Evolutionary conservation across 257 asterid genomes (phyloP).

Genomic region (Solanum medicagineum): DNA sequence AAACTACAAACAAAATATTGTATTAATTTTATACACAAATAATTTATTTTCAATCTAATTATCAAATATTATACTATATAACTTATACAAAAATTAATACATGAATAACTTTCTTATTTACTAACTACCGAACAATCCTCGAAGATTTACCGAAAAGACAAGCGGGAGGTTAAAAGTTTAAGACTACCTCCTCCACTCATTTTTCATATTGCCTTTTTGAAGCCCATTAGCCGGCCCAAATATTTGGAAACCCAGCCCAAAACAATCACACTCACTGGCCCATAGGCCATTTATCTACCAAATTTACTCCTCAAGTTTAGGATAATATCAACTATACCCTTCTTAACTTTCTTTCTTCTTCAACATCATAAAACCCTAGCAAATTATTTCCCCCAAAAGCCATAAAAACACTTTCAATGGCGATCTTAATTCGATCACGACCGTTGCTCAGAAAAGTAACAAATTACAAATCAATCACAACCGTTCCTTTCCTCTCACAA

Average conservation of each 20-base stretch:
- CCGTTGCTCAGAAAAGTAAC: conserved; percentile 12
- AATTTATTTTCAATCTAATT: too few species aligned
- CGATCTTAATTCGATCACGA: conserved; percentile 44
- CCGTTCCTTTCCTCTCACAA: conserved; percentile 51
- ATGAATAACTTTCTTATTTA: not conserved
- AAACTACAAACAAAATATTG: too few species aligned
- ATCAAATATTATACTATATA: not conserved
- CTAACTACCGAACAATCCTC: not conserved
- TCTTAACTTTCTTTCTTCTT: not conserved
- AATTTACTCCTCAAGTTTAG: not conserved
- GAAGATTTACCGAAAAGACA: not conserved
- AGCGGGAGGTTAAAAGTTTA: not conserved
- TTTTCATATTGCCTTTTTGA: not conserved
- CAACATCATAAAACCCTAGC: not conserved
- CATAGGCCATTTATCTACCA: not conserved
- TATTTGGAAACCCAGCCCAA: not conserved
- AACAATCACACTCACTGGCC: not conserved
- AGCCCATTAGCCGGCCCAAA: not conserved
- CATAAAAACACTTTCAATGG: conserved; percentile 23
- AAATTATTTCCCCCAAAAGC: not conserved
- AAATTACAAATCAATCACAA: conserved; percentile 45
- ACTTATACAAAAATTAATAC: not conserved
- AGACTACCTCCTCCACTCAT: not conserved
- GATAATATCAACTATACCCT: not conserved
- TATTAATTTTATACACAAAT: too few species aligned